Conservation (phyloP, 139 green algal species). For the Gonium pectorale region DNA sequence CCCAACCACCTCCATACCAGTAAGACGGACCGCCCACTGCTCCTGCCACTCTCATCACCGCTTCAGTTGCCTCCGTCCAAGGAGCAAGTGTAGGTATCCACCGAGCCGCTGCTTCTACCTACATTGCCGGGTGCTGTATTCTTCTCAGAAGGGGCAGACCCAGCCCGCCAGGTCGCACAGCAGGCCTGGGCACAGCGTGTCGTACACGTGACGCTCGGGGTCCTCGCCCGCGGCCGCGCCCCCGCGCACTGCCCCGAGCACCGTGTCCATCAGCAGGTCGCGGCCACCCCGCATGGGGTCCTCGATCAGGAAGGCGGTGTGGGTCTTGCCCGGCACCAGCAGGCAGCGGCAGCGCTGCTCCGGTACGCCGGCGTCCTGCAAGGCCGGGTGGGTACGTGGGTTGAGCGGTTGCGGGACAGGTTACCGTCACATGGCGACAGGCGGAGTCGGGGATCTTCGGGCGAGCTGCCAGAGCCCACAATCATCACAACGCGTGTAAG, state of each 20-base stretch:
- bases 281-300: slow-evolving; percentile 69
- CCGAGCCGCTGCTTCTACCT: no score
- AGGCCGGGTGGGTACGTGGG: neutral
- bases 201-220: slow-evolving; percentile 12
- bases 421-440: no score
- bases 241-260: slow-evolving; percentile 56
- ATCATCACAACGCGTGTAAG: no score
- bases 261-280: slow-evolving; percentile 65
- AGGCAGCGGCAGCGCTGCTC: slow-evolving; percentile 8
- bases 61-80: no score
- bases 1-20: no score
- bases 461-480: no score
- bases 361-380: slow-evolving; percentile 46
- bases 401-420: no score
- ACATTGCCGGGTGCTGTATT: no score
- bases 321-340: slow-evolving; percentile 67
- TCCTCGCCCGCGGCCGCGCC: neutral
- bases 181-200: slow-evolving; percentile 54
- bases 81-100: no score
- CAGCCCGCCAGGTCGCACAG: slow-evolving; percentile 56
- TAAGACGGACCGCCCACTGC: no score
- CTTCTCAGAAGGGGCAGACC: slow-evolving; percentile 65
- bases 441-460: no score
- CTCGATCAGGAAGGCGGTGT: slow-evolving; percentile 72
- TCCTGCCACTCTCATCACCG: no score